Evolutionary conservation across 371 early-diverging fungal genomes (phyloP), one percentile per base, ranked within the genome.

Genomic region (Rhizopus arrhizus): DNA sequence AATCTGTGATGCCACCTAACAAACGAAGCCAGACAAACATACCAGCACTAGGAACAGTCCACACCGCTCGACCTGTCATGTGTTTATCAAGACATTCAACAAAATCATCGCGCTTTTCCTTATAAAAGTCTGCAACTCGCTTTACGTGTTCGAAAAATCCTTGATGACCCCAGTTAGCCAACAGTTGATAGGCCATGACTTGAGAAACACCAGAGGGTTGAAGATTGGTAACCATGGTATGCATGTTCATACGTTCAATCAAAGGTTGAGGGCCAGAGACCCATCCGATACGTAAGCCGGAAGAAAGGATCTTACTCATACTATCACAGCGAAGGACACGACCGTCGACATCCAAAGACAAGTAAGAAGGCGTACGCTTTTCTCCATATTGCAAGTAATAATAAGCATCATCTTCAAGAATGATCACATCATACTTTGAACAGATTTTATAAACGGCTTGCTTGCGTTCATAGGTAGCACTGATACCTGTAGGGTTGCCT

Each of bases 21-120:
- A 92, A 66, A 11, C 84, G 81, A 28, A 93, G 63, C 95, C 95
- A 94, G 5, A 91, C 74, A 75, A 94, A 94, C 93, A 94, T 94
- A 53, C 81, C 81, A 15, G 90, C 90, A 43, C 77, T 67, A 16
- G 95, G 93, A 2, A 80, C 79, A 5, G 65, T 67, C 87, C 88
- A 90, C 43, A 83, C 84, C 7, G 88, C 92, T n/a, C 83, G 62
- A 0, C 87, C 90, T 6, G 64, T 69, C 69, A 90, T 57, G 22
- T 85, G 74, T 58, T 80, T 79, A 41, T 85, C 70, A 3, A 87
- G 80, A 56, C 74, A 70, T 15, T 70, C 62, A 22, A 86, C 64
- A 56, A 94, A 89, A 28, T 72, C 57, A 38, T 89, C 83, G n/a
- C 88, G 74, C 58, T 85, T 87, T 29, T 81, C 63, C 42, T 75